Evolutionary conservation across 192 early-diverging fungal genomes (phyloP), one percentile per base, ranked within the genome.

Genomic region (Coemansia sp.): DNA sequence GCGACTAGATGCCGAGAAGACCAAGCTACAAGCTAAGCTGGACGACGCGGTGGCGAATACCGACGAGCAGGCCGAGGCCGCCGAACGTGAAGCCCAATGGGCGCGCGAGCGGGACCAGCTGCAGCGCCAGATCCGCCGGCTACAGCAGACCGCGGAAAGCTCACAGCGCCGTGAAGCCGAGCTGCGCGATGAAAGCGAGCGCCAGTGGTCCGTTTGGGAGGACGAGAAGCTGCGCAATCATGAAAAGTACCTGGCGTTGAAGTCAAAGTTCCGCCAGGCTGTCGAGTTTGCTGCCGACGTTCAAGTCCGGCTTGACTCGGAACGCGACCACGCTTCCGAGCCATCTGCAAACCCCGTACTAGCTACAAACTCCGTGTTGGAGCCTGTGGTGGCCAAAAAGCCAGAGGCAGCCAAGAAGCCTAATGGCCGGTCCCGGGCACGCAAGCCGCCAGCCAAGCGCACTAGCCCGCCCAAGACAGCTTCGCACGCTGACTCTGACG

Each of bases 161-260:
- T 62, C 73, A 6, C 62, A 70, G 53, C 44, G 53, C 19, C 50
- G 74, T 8, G 74, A 70, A 20, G 50, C 67, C 0, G 74, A 77
- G 60, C 48, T 70, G 53, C 67, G 67, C 39, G 64, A 70, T n/a
- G 67, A 70, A 39, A 67, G 68, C 57, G 67, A 70, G 46, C 35
- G 26, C 28, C 62, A 63, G 50, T 70, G 62, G 73, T 12, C 58
- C 5, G 55, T 54, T 3, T 76, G 73, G 73, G 66, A 76, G 55
- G 20, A 43, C 4, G 73, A 76, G 23, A 76, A 70, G 58, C 49
- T 56, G 26, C 49, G 59, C 28, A 63, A 44, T 50, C 67, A 77
- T 19, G 44, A 70, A 52, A 59, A 67, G 44, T 70, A 70, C 55
- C 40, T 70, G 22, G 43, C 46, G 22, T 55, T 77, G 9, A 70